A percentile compares a stretch with the other conserved stretches of the same genome.
These are phyloP conservation scores for Lecanoromycetidae sp. DNA, from an alignment of 2,329 filamentous ascomycete genomes.

Conservation along the genomic window DNA sequence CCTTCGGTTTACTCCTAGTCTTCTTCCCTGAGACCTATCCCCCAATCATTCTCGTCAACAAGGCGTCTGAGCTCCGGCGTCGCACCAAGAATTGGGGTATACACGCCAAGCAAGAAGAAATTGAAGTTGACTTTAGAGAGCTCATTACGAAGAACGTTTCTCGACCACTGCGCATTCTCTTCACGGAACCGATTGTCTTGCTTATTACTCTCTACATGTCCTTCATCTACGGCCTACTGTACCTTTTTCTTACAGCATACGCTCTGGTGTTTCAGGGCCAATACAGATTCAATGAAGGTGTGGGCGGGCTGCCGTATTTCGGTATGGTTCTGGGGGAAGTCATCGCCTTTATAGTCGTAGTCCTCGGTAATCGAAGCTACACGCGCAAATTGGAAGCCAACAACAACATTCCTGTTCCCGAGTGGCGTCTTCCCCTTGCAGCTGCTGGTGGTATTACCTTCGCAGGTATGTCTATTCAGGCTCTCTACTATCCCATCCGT, in stretches of 20 bases:
- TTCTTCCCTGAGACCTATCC: slow-evolving; percentile 29
- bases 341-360: slow-evolving; percentile 23
- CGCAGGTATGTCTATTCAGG: no score
- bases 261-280: slow-evolving; percentile 38
- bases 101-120: slow-evolving; percentile 22
- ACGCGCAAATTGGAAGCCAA: slow-evolving; percentile 39
- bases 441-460: slow-evolving; percentile 32
- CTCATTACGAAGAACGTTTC: slow-evolving; percentile 13
- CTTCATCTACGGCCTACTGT: slow-evolving; percentile 30
- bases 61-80: slow-evolving; percentile 25
- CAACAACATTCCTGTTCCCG: slow-evolving; percentile 27
- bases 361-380: slow-evolving; percentile 27
- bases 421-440: slow-evolving; percentile 35
- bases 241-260: slow-evolving; percentile 8
- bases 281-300: slow-evolving; percentile 27
- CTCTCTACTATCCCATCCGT: no score
- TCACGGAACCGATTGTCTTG: slow-evolving; percentile 16
- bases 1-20: slow-evolving; percentile 19
- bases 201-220: slow-evolving; percentile 32
- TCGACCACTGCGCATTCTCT: slow-evolving; percentile 14
- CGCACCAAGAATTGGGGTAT: slow-evolving; percentile 26
- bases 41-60: slow-evolving; percentile 25
- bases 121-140: slow-evolving; percentile 2
- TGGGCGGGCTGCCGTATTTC: slow-evolving; percentile 33
- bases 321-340: slow-evolving; percentile 31